Conservation (phyloP, 2,329 filamentous ascomycete species). For the Alternaria sp. region DNA sequence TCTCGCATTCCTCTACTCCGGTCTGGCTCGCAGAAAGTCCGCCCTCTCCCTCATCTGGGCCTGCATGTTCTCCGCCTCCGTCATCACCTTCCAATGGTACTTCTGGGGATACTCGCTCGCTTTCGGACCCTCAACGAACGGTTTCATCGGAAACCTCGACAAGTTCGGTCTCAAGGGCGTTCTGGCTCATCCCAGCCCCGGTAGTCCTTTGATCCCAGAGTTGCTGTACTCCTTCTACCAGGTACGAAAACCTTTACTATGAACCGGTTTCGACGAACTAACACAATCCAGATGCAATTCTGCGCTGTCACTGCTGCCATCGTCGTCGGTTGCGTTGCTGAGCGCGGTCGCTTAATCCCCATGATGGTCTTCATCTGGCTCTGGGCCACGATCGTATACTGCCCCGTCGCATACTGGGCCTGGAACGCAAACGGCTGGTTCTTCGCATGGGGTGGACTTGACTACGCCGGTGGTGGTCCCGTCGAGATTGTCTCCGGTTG, state of each 20-base stretch:
- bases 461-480: conserved; percentile 95
- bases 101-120: conserved; percentile 98
- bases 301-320: conserved; percentile 91
- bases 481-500: conserved; percentile 96
- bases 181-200: conserved; percentile 82
- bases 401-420: conserved; percentile 93
- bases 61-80: conserved; percentile 89
- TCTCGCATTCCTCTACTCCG: conserved; percentile 96
- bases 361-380: conserved; percentile 95
- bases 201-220: conserved; percentile 85
- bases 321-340: conserved; percentile 87
- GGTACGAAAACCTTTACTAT: conserved; percentile 55
- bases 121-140: conserved; percentile 83
- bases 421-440: conserved; percentile 97
- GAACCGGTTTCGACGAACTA: conserved; percentile 6
- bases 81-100: conserved; percentile 98
- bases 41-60: conserved; percentile 97
- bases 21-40: conserved; percentile 95
- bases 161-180: conserved; percentile 90
- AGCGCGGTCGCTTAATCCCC: conserved; percentile 90
- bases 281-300: conserved; percentile 82
- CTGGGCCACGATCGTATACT: conserved; percentile 98
- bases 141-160: conserved; percentile 88
- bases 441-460: conserved; percentile 86
- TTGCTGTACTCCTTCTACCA: conserved; percentile 95